These are phyloP conservation scores for Hibiscus mutabilis DNA, from an alignment of 345 rosid species.

Conservation along the genomic window DNA sequence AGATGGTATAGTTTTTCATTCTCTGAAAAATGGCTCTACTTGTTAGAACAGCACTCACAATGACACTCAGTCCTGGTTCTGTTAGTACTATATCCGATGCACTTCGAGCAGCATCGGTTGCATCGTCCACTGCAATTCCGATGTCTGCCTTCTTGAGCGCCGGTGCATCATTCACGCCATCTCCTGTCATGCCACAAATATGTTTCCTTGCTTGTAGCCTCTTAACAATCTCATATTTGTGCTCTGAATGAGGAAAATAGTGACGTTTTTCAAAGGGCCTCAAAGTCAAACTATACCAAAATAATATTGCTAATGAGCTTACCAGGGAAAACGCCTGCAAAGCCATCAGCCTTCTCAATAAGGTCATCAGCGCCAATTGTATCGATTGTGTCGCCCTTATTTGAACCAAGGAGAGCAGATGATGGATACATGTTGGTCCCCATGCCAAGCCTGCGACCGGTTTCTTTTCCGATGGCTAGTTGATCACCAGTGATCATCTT, in stretches of 20 bases:
- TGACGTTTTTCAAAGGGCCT: neutral
- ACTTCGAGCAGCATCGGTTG: conserved; percentile 87
- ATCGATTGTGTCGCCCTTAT: conserved; percentile 36
- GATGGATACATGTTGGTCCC: conserved; percentile 79
- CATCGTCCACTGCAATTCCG: conserved; percentile 95
- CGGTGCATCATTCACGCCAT: conserved; percentile 96
- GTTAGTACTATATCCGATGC: conserved; percentile 93
- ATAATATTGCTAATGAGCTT: neutral
- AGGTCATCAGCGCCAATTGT: conserved; percentile 49
- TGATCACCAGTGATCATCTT: conserved; percentile 82
- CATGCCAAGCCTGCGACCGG: conserved; percentile 71
- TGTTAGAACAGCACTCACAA: conserved; percentile 85
- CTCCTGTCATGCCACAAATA: conserved; percentile 96
- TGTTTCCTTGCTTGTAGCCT: conserved; percentile 78
- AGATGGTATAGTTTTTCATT: conserved; percentile 95
- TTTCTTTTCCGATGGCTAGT: conserved; percentile 68
- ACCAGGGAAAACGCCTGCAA: conserved; percentile 78
- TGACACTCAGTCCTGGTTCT: conserved; percentile 91
- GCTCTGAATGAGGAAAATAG: conserved; percentile 39
- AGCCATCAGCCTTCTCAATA: conserved; percentile 75
- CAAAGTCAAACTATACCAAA: neutral
- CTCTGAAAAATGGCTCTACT: conserved; percentile 95
- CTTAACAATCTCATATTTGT: conserved; percentile 90
- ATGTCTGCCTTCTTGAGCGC: conserved; percentile 91
- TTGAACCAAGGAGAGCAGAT: conserved; percentile 53